phyloP scores from a whole-genome alignment of 2,329 filamentous ascomycete genomes.

The Aspergillus aculeatinus region DNA sequence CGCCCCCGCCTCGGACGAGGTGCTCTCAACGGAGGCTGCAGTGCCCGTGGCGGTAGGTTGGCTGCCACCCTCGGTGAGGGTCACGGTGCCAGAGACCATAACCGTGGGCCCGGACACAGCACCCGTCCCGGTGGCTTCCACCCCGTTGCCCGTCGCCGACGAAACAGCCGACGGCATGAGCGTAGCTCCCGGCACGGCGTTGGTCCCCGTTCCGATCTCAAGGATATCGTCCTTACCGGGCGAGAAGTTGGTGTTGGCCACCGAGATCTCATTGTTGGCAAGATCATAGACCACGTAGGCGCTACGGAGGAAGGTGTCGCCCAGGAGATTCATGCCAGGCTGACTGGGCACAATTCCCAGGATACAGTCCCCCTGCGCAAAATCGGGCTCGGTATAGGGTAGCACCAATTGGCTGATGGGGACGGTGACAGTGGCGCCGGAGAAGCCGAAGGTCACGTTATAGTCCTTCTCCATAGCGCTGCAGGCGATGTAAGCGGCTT shows the following conservation, averaged over 20 bases:
- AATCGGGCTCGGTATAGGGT: slow-evolving; percentile 52
- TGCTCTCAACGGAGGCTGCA: background rate
- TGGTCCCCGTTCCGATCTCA: slow-evolving; percentile 52
- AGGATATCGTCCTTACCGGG: slow-evolving; percentile 48
- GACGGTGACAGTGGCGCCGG: slow-evolving; percentile 21
- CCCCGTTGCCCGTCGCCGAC: slow-evolving; percentile 2
- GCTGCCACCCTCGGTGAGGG: background rate
- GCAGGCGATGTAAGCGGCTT: slow-evolving; percentile 52
- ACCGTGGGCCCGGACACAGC: background rate
- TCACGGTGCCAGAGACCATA: background rate
- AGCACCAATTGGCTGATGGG: slow-evolving; percentile 25
- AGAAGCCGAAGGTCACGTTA: slow-evolving; percentile 66
- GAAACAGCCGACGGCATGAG: slow-evolving; percentile 2
- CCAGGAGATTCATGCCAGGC: slow-evolving; percentile 59
- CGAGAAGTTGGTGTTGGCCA: slow-evolving; percentile 67
- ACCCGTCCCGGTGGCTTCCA: background rate
- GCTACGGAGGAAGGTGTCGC: slow-evolving; percentile 72
- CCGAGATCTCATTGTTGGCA: slow-evolving; percentile 67
- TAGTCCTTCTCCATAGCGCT: slow-evolving; percentile 51
- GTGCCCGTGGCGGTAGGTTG: slow-evolving; percentile 10
- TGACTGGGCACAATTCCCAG: slow-evolving; percentile 62
- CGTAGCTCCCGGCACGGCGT: slow-evolving; percentile 53
- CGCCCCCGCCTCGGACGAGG: slow-evolving; percentile 12
- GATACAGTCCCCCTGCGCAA: slow-evolving; percentile 50
- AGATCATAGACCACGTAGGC: slow-evolving; percentile 76